phyloP scores from a whole-genome alignment of 768 basidiomycete genomes.

The Termitomyces sp. region DNA sequence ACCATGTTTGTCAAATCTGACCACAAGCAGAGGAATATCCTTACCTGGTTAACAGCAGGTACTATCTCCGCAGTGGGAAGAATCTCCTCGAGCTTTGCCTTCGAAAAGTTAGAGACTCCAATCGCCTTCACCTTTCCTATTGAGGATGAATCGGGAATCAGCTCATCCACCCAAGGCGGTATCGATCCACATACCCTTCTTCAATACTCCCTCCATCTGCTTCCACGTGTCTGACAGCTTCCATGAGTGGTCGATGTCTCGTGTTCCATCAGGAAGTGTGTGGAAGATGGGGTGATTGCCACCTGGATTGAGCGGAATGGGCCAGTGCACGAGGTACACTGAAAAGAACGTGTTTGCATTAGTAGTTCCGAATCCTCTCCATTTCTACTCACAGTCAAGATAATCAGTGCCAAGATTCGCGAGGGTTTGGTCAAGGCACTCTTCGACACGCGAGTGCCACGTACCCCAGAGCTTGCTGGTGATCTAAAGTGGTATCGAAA shows the following conservation, averaged over 20 bases:
- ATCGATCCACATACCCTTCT: slow-evolving; percentile 42
- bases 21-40: not conserved
- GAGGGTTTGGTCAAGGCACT: slow-evolving; percentile 71
- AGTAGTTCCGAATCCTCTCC: slow-evolving; percentile 5
- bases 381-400: slow-evolving; percentile 55
- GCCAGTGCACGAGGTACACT: slow-evolving; percentile 81
- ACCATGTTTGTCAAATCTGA: not conserved
- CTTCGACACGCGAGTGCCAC: slow-evolving; percentile 68
- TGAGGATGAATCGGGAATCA: slow-evolving; percentile 7
- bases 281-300: slow-evolving; percentile 63
- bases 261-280: slow-evolving; percentile 54
- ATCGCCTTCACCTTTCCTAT: slow-evolving; percentile 63
- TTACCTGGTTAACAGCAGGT: slow-evolving; percentile 72
- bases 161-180: not conserved
- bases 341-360: slow-evolving; percentile 2
- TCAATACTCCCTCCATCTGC: slow-evolving; percentile 72
- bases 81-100: slow-evolving; percentile 65
- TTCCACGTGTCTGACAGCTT: slow-evolving; percentile 74
- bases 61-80: slow-evolving; percentile 61
- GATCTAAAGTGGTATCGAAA: slow-evolving; percentile 35
- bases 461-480: slow-evolving; percentile 72
- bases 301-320: slow-evolving; percentile 66
- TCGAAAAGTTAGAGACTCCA: slow-evolving; percentile 76
- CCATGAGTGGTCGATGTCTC: slow-evolving; percentile 68
- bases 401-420: slow-evolving; percentile 80